phyloP scores from a whole-genome alignment of 805 yeast species.

The Teunomyces aglyptinius region DNA sequence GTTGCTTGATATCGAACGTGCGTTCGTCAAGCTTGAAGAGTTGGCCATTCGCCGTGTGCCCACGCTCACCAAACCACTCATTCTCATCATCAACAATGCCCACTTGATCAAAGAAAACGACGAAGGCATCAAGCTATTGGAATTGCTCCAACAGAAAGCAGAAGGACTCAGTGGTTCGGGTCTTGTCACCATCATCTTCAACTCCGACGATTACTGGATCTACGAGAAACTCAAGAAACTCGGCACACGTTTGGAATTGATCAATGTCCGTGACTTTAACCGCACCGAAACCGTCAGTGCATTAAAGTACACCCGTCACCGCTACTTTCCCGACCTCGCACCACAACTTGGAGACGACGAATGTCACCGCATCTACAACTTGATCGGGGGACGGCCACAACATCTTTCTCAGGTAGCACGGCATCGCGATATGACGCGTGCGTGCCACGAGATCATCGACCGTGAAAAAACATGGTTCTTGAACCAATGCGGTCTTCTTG shows the following conservation, averaged over 20 bases:
- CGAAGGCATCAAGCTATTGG: slow-evolving; percentile 68
- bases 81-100: slow-evolving; percentile 68
- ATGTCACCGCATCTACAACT: slow-evolving; percentile 58
- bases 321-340: slow-evolving; percentile 27
- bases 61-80: slow-evolving; percentile 51
- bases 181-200: slow-evolving; percentile 66
- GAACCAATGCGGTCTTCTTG: slow-evolving; percentile 77
- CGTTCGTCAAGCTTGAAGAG: slow-evolving; percentile 71
- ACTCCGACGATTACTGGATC: slow-evolving; percentile 84
- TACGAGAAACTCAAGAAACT: slow-evolving; percentile 70
- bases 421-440: slow-evolving; percentile 52
- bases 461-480: slow-evolving; percentile 83
- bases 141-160: slow-evolving; percentile 79
- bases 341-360: slow-evolving; percentile 24
- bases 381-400: slow-evolving; percentile 84
- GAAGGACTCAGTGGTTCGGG: slow-evolving; percentile 75
- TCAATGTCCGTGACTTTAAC: slow-evolving; percentile 63
- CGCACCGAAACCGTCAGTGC: slow-evolving; percentile 56
- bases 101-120: slow-evolving; percentile 75
- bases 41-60: slow-evolving; percentile 56
- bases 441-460: slow-evolving; percentile 71
- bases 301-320: slow-evolving; percentile 48
- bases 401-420: slow-evolving; percentile 70
- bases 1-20: slow-evolving; percentile 75
- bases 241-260: slow-evolving; percentile 72